Conservation (phyloP, 371 early-diverging fungal genomes). For the Haplosporangium sp. region DNA sequence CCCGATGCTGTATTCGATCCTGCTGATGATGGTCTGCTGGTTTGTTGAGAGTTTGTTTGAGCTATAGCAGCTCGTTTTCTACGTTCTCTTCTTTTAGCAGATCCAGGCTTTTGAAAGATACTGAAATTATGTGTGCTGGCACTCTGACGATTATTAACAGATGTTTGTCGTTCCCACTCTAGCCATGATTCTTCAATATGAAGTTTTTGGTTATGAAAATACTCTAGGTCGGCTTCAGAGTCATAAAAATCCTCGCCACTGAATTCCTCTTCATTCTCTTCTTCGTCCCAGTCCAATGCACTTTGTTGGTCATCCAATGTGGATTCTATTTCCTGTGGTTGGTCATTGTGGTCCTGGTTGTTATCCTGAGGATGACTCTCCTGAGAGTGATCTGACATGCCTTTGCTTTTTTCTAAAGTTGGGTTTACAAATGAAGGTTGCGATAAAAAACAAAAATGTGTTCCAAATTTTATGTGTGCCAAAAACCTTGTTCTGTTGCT, state of each 20-base stretch:
- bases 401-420: neutral
- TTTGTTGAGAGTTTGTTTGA: constrained; percentile 8
- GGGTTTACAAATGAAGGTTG: neutral
- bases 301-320: constrained; percentile 1
- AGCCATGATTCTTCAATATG: constrained; percentile 54
- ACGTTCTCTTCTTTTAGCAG: constrained; percentile 33
- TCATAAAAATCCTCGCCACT: constrained; percentile 45
- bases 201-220: constrained; percentile 39
- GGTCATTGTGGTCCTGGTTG: neutral
- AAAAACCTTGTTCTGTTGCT: constrained; percentile 8
- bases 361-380: neutral
- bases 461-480: neutral
- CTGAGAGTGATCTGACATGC: constrained; percentile 7
- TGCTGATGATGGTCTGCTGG: constrained; percentile 5
- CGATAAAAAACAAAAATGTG: neutral
- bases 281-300: constrained; percentile 4
- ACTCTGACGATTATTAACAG: constrained; percentile 32
- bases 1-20: constrained; percentile 15
- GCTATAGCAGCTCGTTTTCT: constrained; percentile 15
- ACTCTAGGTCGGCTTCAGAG: constrained; percentile 37
- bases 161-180: constrained; percentile 46
- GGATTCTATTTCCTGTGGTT: neutral
- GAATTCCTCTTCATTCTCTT: constrained; percentile 16
- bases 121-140: constrained; percentile 6
- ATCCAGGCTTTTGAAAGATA: constrained; percentile 39